phyloP scores from a whole-genome alignment of 768 basidiomycete species.

The Mrakia gelida region DNA sequence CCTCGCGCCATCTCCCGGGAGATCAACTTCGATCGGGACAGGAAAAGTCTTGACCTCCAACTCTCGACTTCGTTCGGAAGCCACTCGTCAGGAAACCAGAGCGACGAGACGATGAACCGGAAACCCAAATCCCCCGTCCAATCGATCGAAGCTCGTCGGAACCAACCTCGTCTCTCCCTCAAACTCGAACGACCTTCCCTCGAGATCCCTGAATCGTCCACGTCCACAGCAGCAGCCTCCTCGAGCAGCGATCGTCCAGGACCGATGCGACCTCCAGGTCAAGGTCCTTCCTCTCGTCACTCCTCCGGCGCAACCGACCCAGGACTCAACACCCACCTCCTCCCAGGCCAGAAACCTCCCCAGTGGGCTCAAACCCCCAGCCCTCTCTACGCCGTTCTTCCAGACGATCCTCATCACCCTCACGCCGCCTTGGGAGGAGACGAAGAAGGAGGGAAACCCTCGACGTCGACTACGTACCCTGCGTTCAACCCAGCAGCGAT shows the following conservation, averaged over 20 bases:
- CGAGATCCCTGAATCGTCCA: not conserved
- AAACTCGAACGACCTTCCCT: constrained; percentile 32
- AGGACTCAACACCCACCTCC: constrained; percentile 15
- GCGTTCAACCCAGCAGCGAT: constrained; percentile 48
- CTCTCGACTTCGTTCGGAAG: constrained; percentile 17
- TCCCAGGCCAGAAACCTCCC: constrained; percentile 19
- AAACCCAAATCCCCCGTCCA: constrained; percentile 34
- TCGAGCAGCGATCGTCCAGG: constrained; percentile 16
- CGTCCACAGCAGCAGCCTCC: constrained; percentile 3
- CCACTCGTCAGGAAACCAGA: constrained; percentile 29
- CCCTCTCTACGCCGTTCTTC: constrained; percentile 38
- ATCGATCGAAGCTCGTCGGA: constrained; percentile 42
- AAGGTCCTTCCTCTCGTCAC: constrained; percentile 27
- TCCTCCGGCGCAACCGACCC: constrained; percentile 16
- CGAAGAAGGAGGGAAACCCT: constrained; percentile 31
- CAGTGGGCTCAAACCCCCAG: constrained; percentile 45
- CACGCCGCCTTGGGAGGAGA: constrained; percentile 8
- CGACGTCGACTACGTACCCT: constrained; percentile 32
- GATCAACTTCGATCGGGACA: not conserved
- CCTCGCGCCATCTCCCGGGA: constrained; percentile 12
- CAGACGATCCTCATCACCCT: constrained; percentile 26
- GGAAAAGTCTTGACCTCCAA: constrained; percentile 29
- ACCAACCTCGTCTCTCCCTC: constrained; percentile 41
- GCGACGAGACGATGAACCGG: constrained; percentile 30
- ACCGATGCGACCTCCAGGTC: not conserved